Base-by-base conservation (phyloP, 164 flowering plant species). In the Nymphaea colorata region DNA sequence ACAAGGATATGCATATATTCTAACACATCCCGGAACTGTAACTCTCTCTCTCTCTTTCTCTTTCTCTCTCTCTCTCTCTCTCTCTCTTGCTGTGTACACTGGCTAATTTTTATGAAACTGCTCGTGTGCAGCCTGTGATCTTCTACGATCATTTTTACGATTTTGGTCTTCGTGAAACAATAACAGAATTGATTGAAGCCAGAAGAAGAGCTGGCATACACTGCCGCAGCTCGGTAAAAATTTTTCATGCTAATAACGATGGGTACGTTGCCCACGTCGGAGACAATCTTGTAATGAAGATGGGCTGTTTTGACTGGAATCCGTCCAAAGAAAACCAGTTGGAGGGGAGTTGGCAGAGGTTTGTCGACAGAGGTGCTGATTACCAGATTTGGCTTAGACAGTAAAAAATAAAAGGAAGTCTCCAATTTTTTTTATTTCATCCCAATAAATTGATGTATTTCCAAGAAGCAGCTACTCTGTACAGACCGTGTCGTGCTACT, bases 21-120 rank as follows among this genome's bases (percentile, higher is more conserved):
- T 86, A 68, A 82, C 85, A 6, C 90, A 86, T 76, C 87, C 90
- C 60, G 90, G 90, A 72, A 82, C 83, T 67, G 85, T 79, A 78
- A 77, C 1, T 25, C 36, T 25, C 36, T 44, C 67, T 68, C 64
- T 61, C 63, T n/a, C 41, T 36, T n/a, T n/a, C 41, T 61, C 4
- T 65, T 4, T 47, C 36, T 25, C 36, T 25, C 1, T 25, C 36
- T 25, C 36, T 25, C 36, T 25, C 36, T 25, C 36, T 25, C 55
- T 6, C 55, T 6, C 5, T 6, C 5, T 2, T 12, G 5, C 55
- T 4, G 5, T 47, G 12, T 47, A 12, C 55, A 47, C 55, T 6
- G 12, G 55, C 55, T 47, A 47, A 47, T 47, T 47, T 47, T 2
- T 7, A 47, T 47, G 11, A 47, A 47, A 47, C 7, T 4, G 11